Percentiles rank a stretch among this genome's conserved stretches.
Evolutionary conservation across 345 rosid species (phyloP).

Genomic region (Cardamine occulta): DNA sequence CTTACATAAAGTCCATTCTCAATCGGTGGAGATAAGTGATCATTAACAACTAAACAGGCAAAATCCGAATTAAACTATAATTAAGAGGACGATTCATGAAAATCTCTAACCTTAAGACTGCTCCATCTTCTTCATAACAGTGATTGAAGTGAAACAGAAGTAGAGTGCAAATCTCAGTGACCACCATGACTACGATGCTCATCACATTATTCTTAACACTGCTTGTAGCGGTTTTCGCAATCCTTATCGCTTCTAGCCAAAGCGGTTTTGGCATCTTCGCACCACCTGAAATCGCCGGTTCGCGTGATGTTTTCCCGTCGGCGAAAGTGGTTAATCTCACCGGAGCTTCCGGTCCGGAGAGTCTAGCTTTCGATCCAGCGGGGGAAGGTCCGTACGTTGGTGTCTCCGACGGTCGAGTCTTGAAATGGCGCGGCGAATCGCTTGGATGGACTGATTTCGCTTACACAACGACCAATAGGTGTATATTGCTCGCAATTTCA

Average conservation of each 20-base stretch:
- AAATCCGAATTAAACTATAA: constrained; percentile 25
- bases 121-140: not conserved
- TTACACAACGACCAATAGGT: constrained; percentile 58
- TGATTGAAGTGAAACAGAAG: not conserved
- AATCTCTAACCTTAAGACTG: not conserved
- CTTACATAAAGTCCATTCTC: not conserved
- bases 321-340: constrained; percentile 46
- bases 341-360: constrained; percentile 75
- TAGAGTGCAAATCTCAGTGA: constrained; percentile 16
- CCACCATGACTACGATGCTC: constrained; percentile 40
- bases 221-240: constrained; percentile 33
- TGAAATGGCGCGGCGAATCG: constrained; percentile 59
- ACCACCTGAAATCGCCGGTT: constrained; percentile 49
- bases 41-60: not conserved
- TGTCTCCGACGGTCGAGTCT: constrained; percentile 66
- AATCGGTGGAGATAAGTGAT: not conserved
- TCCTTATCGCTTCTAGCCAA: constrained; percentile 19
- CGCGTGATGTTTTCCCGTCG: constrained; percentile 47
- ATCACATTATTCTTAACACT: constrained; percentile 10
- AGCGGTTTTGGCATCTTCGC: constrained; percentile 40
- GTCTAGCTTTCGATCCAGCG: constrained; percentile 58
- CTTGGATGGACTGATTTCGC: constrained; percentile 69
- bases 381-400: constrained; percentile 74
- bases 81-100: not conserved
- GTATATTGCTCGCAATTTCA: not conserved